Conservation (phyloP, 2,329 filamentous ascomycete genomes). For the Plectosphaerella sp. region DNA sequence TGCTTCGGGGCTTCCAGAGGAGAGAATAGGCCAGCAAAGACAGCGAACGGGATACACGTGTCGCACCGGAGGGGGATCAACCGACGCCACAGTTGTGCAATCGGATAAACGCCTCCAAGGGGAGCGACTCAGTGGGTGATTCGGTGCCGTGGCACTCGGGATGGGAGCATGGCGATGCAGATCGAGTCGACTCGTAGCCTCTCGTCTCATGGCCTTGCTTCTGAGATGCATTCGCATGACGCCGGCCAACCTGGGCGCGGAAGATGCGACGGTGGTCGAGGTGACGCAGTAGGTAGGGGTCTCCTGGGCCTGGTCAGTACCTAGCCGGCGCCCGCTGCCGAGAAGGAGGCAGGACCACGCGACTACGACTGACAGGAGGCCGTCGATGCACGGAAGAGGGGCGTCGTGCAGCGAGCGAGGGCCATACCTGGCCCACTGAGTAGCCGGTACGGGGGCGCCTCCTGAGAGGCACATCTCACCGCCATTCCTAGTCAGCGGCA, state of each 20-base stretch:
- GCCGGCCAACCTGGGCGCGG: neutral
- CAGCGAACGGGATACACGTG: neutral
- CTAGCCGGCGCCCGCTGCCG: too few relatives aligned
- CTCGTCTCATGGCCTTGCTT: neutral
- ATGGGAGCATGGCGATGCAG: neutral
- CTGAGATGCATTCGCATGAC: neutral
- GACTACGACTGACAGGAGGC: neutral
- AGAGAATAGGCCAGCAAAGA: too few relatives aligned
- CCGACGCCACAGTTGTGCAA: neutral
- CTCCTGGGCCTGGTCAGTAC: too few relatives aligned
- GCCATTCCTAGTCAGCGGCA: neutral
- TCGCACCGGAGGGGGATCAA: neutral
- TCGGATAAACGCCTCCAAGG: neutral
- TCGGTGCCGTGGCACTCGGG: neutral
- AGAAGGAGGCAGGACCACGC: neutral
- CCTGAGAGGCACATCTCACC: neutral
- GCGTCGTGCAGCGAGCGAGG: neutral
- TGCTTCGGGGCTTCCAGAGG: too few relatives aligned
- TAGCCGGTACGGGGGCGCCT: too few relatives aligned
- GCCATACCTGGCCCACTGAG: too few relatives aligned
- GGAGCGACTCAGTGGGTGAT: neutral
- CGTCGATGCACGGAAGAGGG: neutral
- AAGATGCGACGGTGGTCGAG: too few relatives aligned
- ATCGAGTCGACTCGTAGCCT: neutral
- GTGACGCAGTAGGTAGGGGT: too few relatives aligned